Percentiles rank a stretch among this genome's conserved stretches.
These are phyloP conservation scores for Talaromyces atroroseus DNA, from an alignment of 2,329 filamentous ascomycete genomes.

Conservation along the genomic window DNA sequence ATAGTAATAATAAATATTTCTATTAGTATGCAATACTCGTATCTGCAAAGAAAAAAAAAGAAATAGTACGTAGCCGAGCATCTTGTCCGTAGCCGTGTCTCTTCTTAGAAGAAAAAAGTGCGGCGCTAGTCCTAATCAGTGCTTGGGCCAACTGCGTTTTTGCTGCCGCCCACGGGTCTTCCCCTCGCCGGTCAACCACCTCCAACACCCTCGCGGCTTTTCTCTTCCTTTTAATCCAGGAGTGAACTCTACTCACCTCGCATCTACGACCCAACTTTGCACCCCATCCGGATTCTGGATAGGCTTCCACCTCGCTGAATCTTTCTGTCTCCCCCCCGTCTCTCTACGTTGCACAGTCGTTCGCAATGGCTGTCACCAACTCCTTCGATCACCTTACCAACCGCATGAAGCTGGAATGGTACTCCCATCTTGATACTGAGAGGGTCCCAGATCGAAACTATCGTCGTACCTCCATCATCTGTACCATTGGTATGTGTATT, in stretches of 20 bases:
- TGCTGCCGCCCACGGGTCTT: constrained; percentile 23
- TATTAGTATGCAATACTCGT: not conserved
- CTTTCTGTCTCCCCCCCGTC: constrained; percentile 1
- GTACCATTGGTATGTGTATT: constrained; percentile 70
- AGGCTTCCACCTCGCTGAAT: constrained; percentile 5
- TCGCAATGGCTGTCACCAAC: constrained; percentile 13
- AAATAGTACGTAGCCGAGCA: not conserved
- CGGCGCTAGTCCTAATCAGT: constrained; percentile 13
- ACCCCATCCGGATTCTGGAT: not conserved
- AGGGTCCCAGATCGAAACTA: constrained; percentile 82
- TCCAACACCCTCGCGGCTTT: not conserved
- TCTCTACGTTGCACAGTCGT: not conserved
- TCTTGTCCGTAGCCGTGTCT: too few relatives aligned
- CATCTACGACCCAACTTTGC: not conserved
- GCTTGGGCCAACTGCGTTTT: constrained; percentile 32
- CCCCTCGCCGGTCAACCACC: constrained; percentile 17
- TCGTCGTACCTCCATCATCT: constrained; percentile 95
- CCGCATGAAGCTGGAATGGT: constrained; percentile 66
- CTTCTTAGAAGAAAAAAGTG: not conserved
- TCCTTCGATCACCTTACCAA: constrained; percentile 82
- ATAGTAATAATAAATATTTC: not conserved
- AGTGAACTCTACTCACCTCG: not conserved
- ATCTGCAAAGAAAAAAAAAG: not conserved
- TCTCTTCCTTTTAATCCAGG: not conserved
- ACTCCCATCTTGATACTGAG: constrained; percentile 79